phyloP scores from a whole-genome alignment of 495 filamentous ascomycete species.

The Aspergillus conjunctus region DNA sequence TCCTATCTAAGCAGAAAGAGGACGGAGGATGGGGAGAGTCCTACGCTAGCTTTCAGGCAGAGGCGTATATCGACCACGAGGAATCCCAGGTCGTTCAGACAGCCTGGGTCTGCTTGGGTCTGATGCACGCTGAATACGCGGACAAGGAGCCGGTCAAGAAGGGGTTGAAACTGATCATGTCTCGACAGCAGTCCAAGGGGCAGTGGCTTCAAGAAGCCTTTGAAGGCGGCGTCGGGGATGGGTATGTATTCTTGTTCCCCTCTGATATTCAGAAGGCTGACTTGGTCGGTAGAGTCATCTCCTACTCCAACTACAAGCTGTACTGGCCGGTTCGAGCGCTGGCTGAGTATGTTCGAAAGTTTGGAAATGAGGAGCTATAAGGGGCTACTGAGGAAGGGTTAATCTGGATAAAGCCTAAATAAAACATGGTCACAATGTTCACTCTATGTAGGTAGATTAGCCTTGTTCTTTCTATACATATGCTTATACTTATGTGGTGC shows the following conservation, averaged over 20 bases:
- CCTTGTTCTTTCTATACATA: too few relatives aligned
- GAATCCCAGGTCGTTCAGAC: conserved; percentile 18
- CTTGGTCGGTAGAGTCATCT: conserved; percentile 83
- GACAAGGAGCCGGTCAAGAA: conserved; percentile 11
- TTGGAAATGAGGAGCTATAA: conserved; percentile 7
- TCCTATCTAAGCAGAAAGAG: conserved; percentile 20
- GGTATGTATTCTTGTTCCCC: conserved; percentile 75
- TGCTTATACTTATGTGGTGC: too few relatives aligned
- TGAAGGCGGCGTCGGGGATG: conserved; percentile 77
- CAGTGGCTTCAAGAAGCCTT: conserved; percentile 89
- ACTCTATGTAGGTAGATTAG: too few relatives aligned
- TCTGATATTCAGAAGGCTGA: conserved; percentile 34
- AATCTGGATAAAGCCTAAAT: background rate
- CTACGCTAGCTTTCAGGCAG: conserved; percentile 2
- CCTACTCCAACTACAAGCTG: conserved; percentile 72
- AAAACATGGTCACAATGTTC: background rate
- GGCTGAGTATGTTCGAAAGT: conserved; percentile 10
- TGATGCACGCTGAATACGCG: conserved; percentile 17
- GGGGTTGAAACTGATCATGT: conserved; percentile 19
- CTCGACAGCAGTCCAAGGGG: conserved; percentile 15
- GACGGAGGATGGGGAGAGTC: conserved; percentile 28
- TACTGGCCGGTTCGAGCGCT: conserved; percentile 17
- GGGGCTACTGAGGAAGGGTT: background rate
- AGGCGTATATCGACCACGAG: conserved; percentile 4
- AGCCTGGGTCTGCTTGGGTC: conserved; percentile 8